Evolutionary conservation across 805 yeast species (phyloP).

Genomic region (Wickerhamiella qilinensis): DNA sequence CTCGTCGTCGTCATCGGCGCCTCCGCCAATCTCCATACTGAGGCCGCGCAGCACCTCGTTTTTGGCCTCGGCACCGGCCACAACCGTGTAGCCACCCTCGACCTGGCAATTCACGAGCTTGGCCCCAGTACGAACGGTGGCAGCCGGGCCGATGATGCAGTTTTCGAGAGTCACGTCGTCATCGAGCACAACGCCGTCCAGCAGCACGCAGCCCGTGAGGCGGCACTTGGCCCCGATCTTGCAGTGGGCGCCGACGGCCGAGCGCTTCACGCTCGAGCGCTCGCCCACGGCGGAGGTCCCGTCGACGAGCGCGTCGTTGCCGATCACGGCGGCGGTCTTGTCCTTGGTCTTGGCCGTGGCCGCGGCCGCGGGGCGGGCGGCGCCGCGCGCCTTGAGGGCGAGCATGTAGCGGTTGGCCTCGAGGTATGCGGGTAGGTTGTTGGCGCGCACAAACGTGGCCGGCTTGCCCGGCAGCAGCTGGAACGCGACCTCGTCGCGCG

Average conservation of each 20-base stretch:
- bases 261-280: slow-evolving; percentile 69
- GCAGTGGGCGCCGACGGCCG: slow-evolving; percentile 65
- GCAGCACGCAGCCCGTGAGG: slow-evolving; percentile 68
- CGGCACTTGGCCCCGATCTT: slow-evolving; percentile 73
- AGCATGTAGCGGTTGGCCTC: slow-evolving; percentile 76
- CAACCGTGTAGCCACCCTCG: slow-evolving; percentile 62
- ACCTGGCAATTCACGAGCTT: slow-evolving; percentile 68
- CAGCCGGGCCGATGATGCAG: slow-evolving; percentile 65
- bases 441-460: slow-evolving; percentile 51
- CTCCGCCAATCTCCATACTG: slow-evolving; percentile 15
- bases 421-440: slow-evolving; percentile 65
- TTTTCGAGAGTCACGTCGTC: slow-evolving; percentile 66
- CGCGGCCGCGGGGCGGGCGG: slow-evolving; percentile 15
- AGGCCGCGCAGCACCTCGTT: slow-evolving; percentile 15
- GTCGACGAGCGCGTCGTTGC: slow-evolving; percentile 76
- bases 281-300: slow-evolving; percentile 55
- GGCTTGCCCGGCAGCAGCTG: slow-evolving; percentile 44
- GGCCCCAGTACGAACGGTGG: slow-evolving; percentile 45
- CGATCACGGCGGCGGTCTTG: slow-evolving; percentile 48
- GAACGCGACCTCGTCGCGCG: slow-evolving; percentile 52
- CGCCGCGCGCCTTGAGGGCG: slow-evolving; percentile 36
- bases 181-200: slow-evolving; percentile 54
- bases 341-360: slow-evolving; percentile 11
- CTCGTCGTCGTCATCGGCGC: slow-evolving; percentile 23
- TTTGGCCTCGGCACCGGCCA: slow-evolving; percentile 27